Conservation (phyloP, 2,329 filamentous ascomycete genomes). For the Lasiodiplodia hormozganensis region DNA sequence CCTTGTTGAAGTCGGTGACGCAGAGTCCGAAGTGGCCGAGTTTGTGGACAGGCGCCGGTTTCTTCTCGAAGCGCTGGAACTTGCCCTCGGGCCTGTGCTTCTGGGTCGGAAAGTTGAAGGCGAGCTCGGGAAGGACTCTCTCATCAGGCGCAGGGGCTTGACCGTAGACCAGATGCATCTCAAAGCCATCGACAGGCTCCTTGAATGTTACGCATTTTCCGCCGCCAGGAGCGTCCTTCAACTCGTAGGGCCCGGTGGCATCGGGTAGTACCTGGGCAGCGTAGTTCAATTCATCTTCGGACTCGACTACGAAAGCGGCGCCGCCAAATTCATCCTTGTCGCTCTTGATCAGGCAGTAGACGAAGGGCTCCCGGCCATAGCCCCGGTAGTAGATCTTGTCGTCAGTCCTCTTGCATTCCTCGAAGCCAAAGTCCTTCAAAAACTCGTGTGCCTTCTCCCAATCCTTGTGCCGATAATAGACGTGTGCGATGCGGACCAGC, state of each 20-base stretch:
- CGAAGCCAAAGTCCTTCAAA: slow-evolving; percentile 33
- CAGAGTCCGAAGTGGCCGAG: slow-evolving; percentile 58
- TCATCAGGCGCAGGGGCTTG: slow-evolving; percentile 52
- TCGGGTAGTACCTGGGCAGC: slow-evolving; percentile 56
- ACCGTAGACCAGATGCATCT: slow-evolving; percentile 62
- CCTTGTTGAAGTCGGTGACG: slow-evolving; percentile 45
- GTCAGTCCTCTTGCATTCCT: slow-evolving; percentile 25
- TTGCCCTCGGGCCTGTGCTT: slow-evolving; percentile 56
- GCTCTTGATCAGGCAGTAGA: slow-evolving; percentile 57
- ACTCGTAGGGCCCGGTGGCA: slow-evolving; percentile 56
- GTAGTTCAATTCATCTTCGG: slow-evolving; percentile 58
- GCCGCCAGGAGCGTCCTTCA: slow-evolving; percentile 57
- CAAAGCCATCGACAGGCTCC: slow-evolving; percentile 55
- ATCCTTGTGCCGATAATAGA: slow-evolving; percentile 34
- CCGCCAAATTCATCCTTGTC: slow-evolving; percentile 59
- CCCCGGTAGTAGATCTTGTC: slow-evolving; percentile 62
- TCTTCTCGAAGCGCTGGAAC: slow-evolving; percentile 52
- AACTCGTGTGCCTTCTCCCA: slow-evolving; percentile 32
- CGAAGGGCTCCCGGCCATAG: slow-evolving; percentile 64
- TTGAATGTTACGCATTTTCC: slow-evolving; percentile 53
- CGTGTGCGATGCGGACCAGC: slow-evolving; percentile 30
- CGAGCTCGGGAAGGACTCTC: slow-evolving; percentile 51
- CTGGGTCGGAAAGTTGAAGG: slow-evolving; percentile 57
- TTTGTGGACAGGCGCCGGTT: slow-evolving; percentile 30
- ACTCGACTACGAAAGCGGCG: slow-evolving; percentile 61